Base-by-base conservation (phyloP, 192 early-diverging fungal species). In the Spizellomyces sp. region DNA sequence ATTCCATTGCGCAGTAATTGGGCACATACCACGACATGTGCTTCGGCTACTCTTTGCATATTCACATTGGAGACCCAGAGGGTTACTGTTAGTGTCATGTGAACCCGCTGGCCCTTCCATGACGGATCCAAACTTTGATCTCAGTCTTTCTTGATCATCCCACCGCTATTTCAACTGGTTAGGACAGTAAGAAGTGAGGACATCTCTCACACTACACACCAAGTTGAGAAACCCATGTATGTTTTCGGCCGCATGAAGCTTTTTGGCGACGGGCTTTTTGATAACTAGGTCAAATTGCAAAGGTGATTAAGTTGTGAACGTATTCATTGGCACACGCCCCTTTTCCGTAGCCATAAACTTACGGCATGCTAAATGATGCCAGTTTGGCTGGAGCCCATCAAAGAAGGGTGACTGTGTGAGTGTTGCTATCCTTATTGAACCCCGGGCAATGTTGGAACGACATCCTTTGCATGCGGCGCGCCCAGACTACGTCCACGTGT, bases 391-490 rank as follows among this genome's bases (percentile, higher is more conserved):
- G 17, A 70, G 44, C 2, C 69, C 69, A 55, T 70, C 69, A 48
- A 70, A 70, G 48, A 64, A 64, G 8, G 44, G n/a, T 15, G 59
- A 64, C 15, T 45, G 58, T 14, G 4, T 27, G 42, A 70, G 22
- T 8, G 9, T 9, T 2, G 19, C 69, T 7, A 63, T 43, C 41
- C 69, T 58, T 12, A 70, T 45, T 36, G 69, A 17, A 17, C 36
- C 68, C 21, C 44, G 36, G 19, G 59, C 42, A 36, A 70, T 70
- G 27, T 42, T n/a, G 2, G 69, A 63, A 7, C 69, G 58, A 46
- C 69, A 70, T 47, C 41, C 21, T 62, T 70, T 64, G 69, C 69
- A 70, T n/a, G 12, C 15, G 27, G 69, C n/a, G 10, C 69, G 21
- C 1, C 69, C 69, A 22, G 69, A 70, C 27, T 36, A 36, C 3